phyloP scores from a whole-genome alignment of 192 early-diverging fungal species.

The Piromyces finnis region DNA sequence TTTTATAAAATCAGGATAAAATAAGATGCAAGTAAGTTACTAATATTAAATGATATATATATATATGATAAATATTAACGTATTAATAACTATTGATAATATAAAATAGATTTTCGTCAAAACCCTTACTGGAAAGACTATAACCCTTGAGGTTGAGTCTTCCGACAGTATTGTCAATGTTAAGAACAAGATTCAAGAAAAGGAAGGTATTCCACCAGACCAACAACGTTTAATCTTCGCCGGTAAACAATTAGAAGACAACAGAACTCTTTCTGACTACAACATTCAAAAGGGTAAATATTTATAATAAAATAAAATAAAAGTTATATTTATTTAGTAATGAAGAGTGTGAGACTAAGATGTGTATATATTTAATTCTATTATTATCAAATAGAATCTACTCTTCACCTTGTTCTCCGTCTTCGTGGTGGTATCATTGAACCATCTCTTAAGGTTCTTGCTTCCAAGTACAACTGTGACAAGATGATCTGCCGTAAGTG shows the following conservation, averaged over 20 bases:
- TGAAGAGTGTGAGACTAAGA: too few species aligned
- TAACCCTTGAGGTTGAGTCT: conserved; percentile 76
- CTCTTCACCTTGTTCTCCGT: conserved; percentile 89
- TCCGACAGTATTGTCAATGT: conserved; percentile 82
- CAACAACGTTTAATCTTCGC: conserved; percentile 99
- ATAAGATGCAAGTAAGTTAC: conserved; percentile 27
- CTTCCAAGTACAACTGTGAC: conserved; percentile 99
- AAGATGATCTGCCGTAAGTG: conserved; percentile 99
- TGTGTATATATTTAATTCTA: too few species aligned
- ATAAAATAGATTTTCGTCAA: conserved; percentile 50
- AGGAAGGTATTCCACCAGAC: conserved; percentile 97
- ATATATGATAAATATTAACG: too few species aligned
- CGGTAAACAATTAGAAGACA: conserved; percentile 99
- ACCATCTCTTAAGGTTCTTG: conserved; percentile 93
- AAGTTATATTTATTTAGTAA: too few species aligned
- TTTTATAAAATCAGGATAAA: neutral
- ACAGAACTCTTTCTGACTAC: conserved; percentile 93
- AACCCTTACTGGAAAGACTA: conserved; percentile 62
- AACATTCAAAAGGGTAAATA: conserved; percentile 91
- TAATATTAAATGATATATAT: too few species aligned
- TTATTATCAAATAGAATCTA: too few species aligned
- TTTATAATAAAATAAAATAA: too few species aligned
- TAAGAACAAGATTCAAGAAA: conserved; percentile 93
- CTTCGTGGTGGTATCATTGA: conserved; percentile 96
- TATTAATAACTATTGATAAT: too few species aligned